These are phyloP conservation scores for Cryptococcus hybrid DNA, from an alignment of 1,284 basidiomycete genomes.

Conservation along the genomic window DNA sequence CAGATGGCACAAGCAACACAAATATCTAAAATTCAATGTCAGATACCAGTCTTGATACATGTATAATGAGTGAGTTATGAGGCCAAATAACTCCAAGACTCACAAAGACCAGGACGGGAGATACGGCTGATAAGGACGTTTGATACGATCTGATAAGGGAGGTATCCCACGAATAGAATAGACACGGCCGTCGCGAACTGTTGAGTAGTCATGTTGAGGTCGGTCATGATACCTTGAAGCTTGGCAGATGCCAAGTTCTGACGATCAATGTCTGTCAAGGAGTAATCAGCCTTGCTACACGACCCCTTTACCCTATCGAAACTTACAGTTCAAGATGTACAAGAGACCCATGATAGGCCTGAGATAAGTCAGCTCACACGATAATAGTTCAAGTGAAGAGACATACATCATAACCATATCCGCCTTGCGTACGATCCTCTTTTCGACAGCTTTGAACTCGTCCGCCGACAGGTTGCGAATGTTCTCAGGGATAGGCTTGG, in stretches of 20 bases:
- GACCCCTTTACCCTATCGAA: neutral
- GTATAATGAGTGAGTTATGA: neutral
- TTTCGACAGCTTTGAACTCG: slow-evolving; percentile 21
- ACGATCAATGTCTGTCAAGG: slow-evolving; percentile 25
- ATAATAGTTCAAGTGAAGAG: neutral
- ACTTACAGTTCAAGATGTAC: slow-evolving; percentile 39
- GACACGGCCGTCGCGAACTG: slow-evolving; percentile 38
- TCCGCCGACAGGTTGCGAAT: slow-evolving; percentile 16
- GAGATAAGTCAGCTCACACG: neutral
- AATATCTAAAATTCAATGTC: slow-evolving; percentile 20
- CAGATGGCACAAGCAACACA: slow-evolving; percentile 34
- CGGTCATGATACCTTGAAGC: slow-evolving; percentile 20
- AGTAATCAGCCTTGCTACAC: neutral
- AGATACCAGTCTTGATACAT: neutral
- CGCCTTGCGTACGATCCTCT: slow-evolving; percentile 28
- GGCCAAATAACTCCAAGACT: slow-evolving; percentile 16
- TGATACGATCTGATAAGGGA: slow-evolving; percentile 40
- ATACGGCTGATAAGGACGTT: slow-evolving; percentile 31
- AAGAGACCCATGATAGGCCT: slow-evolving; percentile 27
- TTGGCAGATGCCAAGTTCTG: slow-evolving; percentile 32
- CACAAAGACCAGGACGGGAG: slow-evolving; percentile 33
- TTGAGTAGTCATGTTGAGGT: slow-evolving; percentile 23
- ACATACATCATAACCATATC: slow-evolving; percentile 31
- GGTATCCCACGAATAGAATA: slow-evolving; percentile 33
- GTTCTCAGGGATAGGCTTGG: slow-evolving; percentile 17